These are phyloP conservation scores for Saccharomycopsis sp. DNA, from an alignment of 805 yeast genomes.

Conservation along the genomic window DNA sequence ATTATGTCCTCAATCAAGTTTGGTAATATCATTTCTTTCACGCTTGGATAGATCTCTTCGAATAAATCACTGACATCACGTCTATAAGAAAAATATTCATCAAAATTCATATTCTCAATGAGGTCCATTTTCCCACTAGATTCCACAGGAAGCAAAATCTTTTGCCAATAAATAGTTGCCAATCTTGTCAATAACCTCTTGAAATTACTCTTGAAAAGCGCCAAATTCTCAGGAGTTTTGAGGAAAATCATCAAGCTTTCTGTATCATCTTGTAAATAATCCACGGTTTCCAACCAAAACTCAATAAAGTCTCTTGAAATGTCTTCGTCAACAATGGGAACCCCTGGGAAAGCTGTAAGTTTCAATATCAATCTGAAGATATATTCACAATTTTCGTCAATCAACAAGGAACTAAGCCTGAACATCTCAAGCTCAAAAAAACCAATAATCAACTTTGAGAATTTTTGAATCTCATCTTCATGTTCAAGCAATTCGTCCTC, in stretches of 20 bases:
- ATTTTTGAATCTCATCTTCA: constrained; percentile 29
- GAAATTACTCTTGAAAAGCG: constrained; percentile 26
- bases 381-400: constrained; percentile 29
- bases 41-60: constrained; percentile 60
- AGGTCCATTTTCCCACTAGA: constrained; percentile 25
- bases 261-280: constrained; percentile 42
- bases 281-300: constrained; percentile 64
- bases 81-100: constrained; percentile 62
- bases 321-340: constrained; percentile 51
- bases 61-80: constrained; percentile 69
- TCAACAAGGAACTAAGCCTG: constrained; percentile 33
- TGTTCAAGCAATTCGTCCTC: constrained; percentile 26
- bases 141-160: constrained; percentile 37
- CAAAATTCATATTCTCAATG: constrained; percentile 25
- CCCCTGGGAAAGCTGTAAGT: constrained; percentile 47
- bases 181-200: constrained; percentile 36
- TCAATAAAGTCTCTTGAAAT: constrained; percentile 47
- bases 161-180: constrained; percentile 58
- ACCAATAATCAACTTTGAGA: constrained; percentile 37
- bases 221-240: constrained; percentile 28
- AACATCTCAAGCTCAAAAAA: constrained; percentile 38
- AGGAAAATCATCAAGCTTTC: constrained; percentile 29
- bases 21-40: too few species aligned
- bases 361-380: constrained; percentile 42
- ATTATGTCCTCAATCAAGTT: too few species aligned